phyloP scores from a whole-genome alignment of 305 asterid species.

The Rubia peregrina region DNA sequence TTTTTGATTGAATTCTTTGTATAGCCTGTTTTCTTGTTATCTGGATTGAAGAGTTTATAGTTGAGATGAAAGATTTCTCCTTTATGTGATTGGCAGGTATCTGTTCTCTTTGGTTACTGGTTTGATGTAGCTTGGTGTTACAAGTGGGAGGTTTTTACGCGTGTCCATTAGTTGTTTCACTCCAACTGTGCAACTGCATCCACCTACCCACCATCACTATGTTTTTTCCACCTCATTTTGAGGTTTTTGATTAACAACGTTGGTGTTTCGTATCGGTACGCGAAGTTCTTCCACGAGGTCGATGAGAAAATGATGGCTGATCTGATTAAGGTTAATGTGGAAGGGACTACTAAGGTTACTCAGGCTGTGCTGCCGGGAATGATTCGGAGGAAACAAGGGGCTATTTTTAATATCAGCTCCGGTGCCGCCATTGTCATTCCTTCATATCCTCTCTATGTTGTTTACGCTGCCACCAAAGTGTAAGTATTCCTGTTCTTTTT shows the following conservation, averaged over 20 bases:
- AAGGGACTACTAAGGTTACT: conserved; percentile 79
- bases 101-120: too few relatives aligned
- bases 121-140: too few relatives aligned
- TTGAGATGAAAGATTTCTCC: background rate
- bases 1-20: background rate
- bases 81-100: too few relatives aligned
- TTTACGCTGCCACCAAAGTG: conserved; percentile 94
- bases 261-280: conserved; percentile 82
- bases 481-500: conserved; percentile 25
- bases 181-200: too few relatives aligned
- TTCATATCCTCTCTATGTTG: conserved; percentile 81
- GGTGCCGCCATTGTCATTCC: conserved; percentile 83
- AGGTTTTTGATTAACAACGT: conserved; percentile 76
- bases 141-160: too few relatives aligned
- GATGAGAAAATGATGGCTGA: conserved; percentile 61
- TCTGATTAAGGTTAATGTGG: conserved; percentile 74
- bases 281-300: conserved; percentile 81
- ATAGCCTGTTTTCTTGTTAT: background rate
- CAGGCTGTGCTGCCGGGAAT: conserved; percentile 78
- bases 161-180: too few relatives aligned
- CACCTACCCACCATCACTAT: too few relatives aligned
- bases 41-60: background rate
- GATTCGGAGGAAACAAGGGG: conserved; percentile 74
- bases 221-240: too few relatives aligned
- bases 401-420: conserved; percentile 86